Conservation (phyloP, 805 yeast species). For the Cyberlindnera subsufficiens region DNA sequence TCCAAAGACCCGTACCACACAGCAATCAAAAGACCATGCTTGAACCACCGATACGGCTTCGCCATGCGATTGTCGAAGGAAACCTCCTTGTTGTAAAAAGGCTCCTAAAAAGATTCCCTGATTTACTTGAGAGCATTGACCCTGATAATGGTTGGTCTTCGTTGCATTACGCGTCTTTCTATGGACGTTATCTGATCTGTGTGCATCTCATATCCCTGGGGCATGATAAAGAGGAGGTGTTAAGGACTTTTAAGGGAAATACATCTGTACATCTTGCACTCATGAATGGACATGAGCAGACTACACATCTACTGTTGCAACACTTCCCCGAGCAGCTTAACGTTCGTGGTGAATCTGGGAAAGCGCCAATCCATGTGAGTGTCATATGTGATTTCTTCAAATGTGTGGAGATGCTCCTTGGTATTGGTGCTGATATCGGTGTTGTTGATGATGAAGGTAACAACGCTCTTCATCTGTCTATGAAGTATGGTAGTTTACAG, state of each 20-base stretch:
- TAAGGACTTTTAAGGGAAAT: conserved; percentile 47
- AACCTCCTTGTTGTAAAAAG: conserved; percentile 59
- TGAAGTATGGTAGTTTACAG: conserved; percentile 58
- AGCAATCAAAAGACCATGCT: conserved; percentile 31
- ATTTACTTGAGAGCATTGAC: conserved; percentile 61
- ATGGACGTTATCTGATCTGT: conserved; percentile 68
- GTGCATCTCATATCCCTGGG: conserved; percentile 50
- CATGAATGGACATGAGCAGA: conserved; percentile 57
- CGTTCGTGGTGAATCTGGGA: conserved; percentile 38
- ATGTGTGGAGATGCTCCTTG: conserved; percentile 58
- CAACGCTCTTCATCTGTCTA: conserved; percentile 80
- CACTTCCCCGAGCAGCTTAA: conserved; percentile 54
- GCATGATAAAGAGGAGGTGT: conserved; percentile 45
- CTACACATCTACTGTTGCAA: conserved; percentile 66
- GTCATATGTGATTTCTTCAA: conserved; percentile 53
- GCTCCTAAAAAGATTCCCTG: conserved; percentile 62
- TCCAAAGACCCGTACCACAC: background rate
- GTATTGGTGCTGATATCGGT: conserved; percentile 74
- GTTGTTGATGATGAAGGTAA: conserved; percentile 69
- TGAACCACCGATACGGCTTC: conserved; percentile 60
- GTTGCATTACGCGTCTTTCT: conserved; percentile 71
- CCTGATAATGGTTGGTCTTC: conserved; percentile 77
- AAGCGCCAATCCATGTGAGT: conserved; percentile 68
- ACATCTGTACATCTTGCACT: conserved; percentile 73
- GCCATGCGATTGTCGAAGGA: conserved; percentile 61